Evolutionary conservation across 441 rosid genomes (phyloP), one percentile per base, ranked within the genome.

Genomic region (Adansonia grandidieri): DNA sequence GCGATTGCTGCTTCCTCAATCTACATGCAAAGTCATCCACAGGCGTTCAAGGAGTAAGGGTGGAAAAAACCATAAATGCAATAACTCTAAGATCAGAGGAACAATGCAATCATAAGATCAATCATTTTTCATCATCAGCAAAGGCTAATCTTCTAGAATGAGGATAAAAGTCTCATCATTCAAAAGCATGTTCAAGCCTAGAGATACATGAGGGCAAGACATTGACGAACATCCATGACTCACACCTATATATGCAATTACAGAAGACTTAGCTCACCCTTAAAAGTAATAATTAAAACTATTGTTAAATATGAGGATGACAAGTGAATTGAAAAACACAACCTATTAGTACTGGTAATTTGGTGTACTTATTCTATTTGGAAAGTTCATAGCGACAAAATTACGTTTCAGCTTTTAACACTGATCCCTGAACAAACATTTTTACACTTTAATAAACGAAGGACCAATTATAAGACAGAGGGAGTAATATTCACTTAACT

Each of bases 1-100:
- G 94, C 68, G 74, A 96, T 77, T 2, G 88, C 77, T n/a, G 87
- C 91, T 85, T 96, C 98, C 93, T 94, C 98, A 57, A 84, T 90
- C 98, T 96, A 48, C 48, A 76, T 1, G 28, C 6, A 9, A 76
- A 28, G 44, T 65, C 20, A 75, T 61, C 20, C 71, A 67, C 17
- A 42, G 51, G 45, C 9, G 28, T 67, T 67, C 17, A 67, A 17
- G 57, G 57, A 51, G 3, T 51, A 13, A 56, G 53, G 53, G 10
- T 17, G 28, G 28, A 17, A 17, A 42, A 40, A 67, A 28, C 5
- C 53, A 44, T 65, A 65, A 44, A 44, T 4, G 32, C 5, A 44
- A 17, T 42, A 44, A 17, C 6, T 44, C 9, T 17, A 44, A 9
- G 70, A 67, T 44, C 15, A 3, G 28, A 17, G 44, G 14, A 66